Base-by-base conservation (phyloP, 2,329 filamentous ascomycete genomes). In the Epichloe sylvatica region DNA sequence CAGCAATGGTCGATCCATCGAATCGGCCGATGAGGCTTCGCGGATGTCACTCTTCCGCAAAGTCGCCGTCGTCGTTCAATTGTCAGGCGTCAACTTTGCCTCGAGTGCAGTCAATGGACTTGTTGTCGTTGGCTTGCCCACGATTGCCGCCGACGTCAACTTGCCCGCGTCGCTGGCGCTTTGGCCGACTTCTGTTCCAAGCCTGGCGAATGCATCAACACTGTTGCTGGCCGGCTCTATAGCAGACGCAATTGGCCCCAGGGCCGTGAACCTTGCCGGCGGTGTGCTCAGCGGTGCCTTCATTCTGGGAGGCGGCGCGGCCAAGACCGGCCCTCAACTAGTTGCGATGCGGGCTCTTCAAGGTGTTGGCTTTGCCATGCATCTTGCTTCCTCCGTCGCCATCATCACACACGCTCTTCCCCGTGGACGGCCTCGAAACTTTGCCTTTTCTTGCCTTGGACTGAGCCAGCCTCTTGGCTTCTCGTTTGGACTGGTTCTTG, bases 401-500 rank as follows among this genome's bases (percentile, higher is more conserved):
- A 60, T 71, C 9, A 53, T 71, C 8, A 60, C 65, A 0, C 54
- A 57, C 17, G 57, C 56, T 5, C 30, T 70, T 4, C 56, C 60
- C 0, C 53, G 54, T 0, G 68, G 69, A 0, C 52, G 62, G 9
- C 55, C 55, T 0, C 62, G 70, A 1, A 73, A 72, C 47, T 47
- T 72, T 2, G 67, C 59, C 0, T 72, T 73, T 53, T 60, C 68
- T 0, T 71, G 66, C 49, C 51, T 74, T 5, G 72, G 74, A 0
- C 56, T 73, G 21, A 68, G 67, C 39, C 67, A 71, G 49, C 69
- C 72, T 0, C 57, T 77, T 0, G 75, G 74, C 0, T 77, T 75
- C 54, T 72, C 70, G 0, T 55, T 75, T 8, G 75, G 75, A 0
- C 58, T 78, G 0, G 69, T 77, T 1, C 53, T 76, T 1, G 72